A percentile compares a stretch with the other conserved stretches of the same genome.
Evolutionary conservation across 202 grass and related monocot genomes (phyloP).

Genomic region (Zizania palustris): DNA sequence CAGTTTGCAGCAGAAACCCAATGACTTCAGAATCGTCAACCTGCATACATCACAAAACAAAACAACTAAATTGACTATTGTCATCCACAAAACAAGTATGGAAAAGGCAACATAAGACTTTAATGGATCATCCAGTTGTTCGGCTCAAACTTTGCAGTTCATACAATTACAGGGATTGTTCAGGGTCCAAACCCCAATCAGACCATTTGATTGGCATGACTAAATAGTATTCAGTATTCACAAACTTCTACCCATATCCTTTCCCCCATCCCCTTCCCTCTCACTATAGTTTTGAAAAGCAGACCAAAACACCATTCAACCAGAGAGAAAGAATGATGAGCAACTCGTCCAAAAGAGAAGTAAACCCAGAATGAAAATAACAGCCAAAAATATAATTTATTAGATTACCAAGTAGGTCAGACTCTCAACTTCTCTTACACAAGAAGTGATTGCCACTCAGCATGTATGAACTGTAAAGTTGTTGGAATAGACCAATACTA

Average conservation of each 20-base stretch:
- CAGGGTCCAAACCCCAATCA: constrained; percentile 8
- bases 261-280: neutral
- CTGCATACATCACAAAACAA: constrained; percentile 47
- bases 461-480: no score
- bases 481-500: no score
- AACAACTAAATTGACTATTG: neutral
- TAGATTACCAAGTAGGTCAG: no score
- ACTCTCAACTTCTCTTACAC: no score
- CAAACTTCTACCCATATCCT: neutral
- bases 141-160: constrained; percentile 1
- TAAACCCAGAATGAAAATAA: no score
- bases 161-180: neutral
- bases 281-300: no score
- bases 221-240: constrained; percentile 9
- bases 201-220: constrained; percentile 11
- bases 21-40: constrained; percentile 84
- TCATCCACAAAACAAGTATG: neutral
- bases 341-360: no score
- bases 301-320: no score
- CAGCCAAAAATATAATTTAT: no score
- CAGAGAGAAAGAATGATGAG: no score
- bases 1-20: constrained; percentile 69
- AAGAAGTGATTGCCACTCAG: no score
- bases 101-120: constrained; percentile 1
- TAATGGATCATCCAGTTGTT: constrained; percentile 6